phyloP scores from a whole-genome alignment of 1,139 yeast genomes.

The Hyphopichia buzzinii region DNA sequence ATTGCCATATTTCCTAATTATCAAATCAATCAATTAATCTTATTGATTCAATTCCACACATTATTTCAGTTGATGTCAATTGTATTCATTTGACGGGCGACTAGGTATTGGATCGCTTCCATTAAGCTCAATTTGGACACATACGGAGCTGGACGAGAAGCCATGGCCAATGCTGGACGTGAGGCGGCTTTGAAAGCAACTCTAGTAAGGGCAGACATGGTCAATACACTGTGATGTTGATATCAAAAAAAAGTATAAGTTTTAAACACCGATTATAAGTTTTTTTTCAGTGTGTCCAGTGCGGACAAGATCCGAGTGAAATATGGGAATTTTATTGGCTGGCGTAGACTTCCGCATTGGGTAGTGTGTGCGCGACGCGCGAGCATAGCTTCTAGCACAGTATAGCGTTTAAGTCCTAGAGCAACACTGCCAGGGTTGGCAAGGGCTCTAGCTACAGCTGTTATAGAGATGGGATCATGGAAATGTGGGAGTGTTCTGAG shows the following conservation, averaged over 20 bases:
- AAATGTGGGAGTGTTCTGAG: no score
- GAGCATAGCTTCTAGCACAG: neutral
- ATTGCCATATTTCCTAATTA: no score
- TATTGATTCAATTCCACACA: no score
- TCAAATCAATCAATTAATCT: no score
- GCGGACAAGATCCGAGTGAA: constrained; percentile 15
- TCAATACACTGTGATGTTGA: constrained; percentile 4
- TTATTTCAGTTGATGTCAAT: no score
- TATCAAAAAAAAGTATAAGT: constrained; percentile 5
- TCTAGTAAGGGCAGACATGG: constrained; percentile 48
- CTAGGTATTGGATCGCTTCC: neutral
- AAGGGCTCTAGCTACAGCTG: no score
- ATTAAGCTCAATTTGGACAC: constrained; percentile 14
- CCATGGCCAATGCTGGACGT: constrained; percentile 37
- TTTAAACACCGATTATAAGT: neutral
- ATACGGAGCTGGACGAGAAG: constrained; percentile 48
- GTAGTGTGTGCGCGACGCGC: constrained; percentile 14
- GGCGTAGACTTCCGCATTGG: constrained; percentile 32
- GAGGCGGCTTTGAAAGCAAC: constrained; percentile 45
- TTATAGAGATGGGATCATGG: no score
- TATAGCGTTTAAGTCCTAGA: no score
- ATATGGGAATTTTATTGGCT: constrained; percentile 37
- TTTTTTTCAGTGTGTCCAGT: constrained; percentile 1
- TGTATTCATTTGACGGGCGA: no score
- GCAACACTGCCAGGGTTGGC: no score